Base-by-base conservation (phyloP, 2,329 filamentous ascomycete genomes). In the Lecanicillium sp. region DNA sequence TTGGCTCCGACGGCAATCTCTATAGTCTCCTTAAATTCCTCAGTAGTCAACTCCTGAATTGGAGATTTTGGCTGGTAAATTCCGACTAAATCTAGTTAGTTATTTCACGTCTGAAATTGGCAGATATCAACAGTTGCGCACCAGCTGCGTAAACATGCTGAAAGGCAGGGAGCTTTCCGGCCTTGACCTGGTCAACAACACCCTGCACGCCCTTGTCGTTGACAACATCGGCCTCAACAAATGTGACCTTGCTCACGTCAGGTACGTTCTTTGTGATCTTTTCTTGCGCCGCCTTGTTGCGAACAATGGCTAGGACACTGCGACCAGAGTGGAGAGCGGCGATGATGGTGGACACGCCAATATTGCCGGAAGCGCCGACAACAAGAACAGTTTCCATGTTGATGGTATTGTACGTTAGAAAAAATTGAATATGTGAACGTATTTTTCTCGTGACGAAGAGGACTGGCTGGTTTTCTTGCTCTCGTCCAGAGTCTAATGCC, bases 351-450 rank as follows among this genome's bases (percentile, higher is more conserved):
- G 59, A 45, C 5, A 56, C 44, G 43, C 61, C 60, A 34, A 64
- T 60, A 43, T 64, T 62, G 14, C 60, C 60, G 8, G 59, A 62
- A 2, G 60, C 52, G 27, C 59, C 62, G 32, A 64, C 50, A 29
- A 65, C 47, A 15, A 65, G 51, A 37, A 65, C 53, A 7, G 57
- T 59, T 36, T 59, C 43, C 43, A 46, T 48, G 33, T 6, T 33
- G 31, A n/a, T 25, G 11, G 22, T 25, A 25, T 25, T 25, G 6
- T 25, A 11, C 6, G 22, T 7, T 6, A 25, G 22, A 25, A 11
- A 25, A 11, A 25, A 7, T 11, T 25, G 22, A 25, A 7, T 7
- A 25, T 7, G 11, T 25, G 22, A 25, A 25, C 7, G 11, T 25
- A 7, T 11, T 25, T 6, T 25, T n/a, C n/a, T n/a, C n/a, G n/a